These are phyloP conservation scores for Tardiomyces depauwii DNA, from an alignment of 1,139 yeast species.

Conservation along the genomic window DNA sequence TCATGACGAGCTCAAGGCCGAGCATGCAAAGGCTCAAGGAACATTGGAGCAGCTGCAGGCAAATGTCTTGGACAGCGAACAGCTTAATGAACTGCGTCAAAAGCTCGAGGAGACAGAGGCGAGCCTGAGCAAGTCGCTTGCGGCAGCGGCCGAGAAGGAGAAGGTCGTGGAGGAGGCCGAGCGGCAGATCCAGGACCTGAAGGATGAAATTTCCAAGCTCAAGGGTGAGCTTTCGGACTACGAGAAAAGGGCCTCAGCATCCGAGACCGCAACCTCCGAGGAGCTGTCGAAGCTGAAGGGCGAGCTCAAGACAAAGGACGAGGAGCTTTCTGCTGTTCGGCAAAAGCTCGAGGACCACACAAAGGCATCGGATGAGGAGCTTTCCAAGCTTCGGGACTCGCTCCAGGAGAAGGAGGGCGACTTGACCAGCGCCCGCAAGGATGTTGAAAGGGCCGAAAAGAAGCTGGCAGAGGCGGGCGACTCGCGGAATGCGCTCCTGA, in stretches of 20 bases:
- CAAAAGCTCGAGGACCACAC: neutral
- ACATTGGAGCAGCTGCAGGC: conserved; percentile 1
- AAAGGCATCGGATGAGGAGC: neutral
- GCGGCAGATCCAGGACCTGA: conserved; percentile 7
- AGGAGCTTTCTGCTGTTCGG: conserved; percentile 3
- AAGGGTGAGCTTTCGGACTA: conserved; percentile 1
- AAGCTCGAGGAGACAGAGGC: conserved; percentile 1
- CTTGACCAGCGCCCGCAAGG: neutral
- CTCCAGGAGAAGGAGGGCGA: neutral
- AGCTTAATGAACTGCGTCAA: neutral
- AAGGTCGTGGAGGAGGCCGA: conserved; percentile 12
- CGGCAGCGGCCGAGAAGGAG: conserved; percentile 5
- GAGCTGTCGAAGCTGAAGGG: conserved; percentile 11
- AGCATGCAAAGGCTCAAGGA: neutral
- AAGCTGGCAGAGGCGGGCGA: conserved; percentile 6
- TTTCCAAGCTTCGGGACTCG: neutral
- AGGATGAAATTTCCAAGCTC: conserved; percentile 11
- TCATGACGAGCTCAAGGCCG: neutral
- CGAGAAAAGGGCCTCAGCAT: too few relatives aligned
- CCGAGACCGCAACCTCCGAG: neutral
- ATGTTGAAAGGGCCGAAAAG: neutral
- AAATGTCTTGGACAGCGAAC: conserved; percentile 1
- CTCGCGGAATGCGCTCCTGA: conserved; percentile 4
- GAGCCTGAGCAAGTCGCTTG: neutral
- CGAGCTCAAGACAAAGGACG: conserved; percentile 6